These are phyloP conservation scores for Vaccinium myrtillus DNA, from an alignment of 148 eudicot genomes.

Conservation along the genomic window DNA sequence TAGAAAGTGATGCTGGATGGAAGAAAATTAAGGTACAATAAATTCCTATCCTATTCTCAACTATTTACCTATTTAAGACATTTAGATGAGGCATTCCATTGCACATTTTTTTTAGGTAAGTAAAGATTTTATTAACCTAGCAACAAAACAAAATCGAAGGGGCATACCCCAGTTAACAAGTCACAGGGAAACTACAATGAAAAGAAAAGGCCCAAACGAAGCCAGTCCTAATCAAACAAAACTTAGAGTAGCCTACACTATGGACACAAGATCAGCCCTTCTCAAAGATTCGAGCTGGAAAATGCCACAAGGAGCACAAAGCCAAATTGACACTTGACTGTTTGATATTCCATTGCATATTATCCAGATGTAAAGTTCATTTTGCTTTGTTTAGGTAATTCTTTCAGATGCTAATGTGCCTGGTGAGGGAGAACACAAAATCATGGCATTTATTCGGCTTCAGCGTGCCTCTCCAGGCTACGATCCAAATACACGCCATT, in stretches of 20 bases:
- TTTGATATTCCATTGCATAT: not conserved
- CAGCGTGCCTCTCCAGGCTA: conserved; percentile 36
- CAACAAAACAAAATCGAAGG: no score
- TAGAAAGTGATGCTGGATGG: conserved; percentile 35
- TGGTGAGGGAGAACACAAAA: conserved; percentile 60
- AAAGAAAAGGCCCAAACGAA: no score
- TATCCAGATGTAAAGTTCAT: not conserved
- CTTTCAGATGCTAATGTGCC: conserved; percentile 48
- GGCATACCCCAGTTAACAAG: no score
- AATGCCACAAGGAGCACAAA: no score
- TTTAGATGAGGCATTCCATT: not conserved
- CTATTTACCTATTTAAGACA: not conserved
- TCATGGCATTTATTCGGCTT: conserved; percentile 41
- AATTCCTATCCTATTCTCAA: not conserved
- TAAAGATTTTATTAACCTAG: no score
- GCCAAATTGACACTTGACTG: no score
- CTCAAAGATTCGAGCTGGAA: no score
- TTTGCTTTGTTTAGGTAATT: conserved; percentile 30
- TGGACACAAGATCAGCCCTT: no score
- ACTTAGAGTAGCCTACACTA: no score
- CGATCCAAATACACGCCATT: conserved; percentile 43
- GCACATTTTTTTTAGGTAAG: conserved; percentile 27
- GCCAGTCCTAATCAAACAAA: no score
- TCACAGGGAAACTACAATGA: no score
- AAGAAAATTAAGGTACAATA: conserved; percentile 32